A percentile compares a stretch with the other conserved stretches of the same genome.
These are phyloP conservation scores for Boletus fagicola DNA, from an alignment of 768 basidiomycete species.

Conservation along the genomic window DNA sequence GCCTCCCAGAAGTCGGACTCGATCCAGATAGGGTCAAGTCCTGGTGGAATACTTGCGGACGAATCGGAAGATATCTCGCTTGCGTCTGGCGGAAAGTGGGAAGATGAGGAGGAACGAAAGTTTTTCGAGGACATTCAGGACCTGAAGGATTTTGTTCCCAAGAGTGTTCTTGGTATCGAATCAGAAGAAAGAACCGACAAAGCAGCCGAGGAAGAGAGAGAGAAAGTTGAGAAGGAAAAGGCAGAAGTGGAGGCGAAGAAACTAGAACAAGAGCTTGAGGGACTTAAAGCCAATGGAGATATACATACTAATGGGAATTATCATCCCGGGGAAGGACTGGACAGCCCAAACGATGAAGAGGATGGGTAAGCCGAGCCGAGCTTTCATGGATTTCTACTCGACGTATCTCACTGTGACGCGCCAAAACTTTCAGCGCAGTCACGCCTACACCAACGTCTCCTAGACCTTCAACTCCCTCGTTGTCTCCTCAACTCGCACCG, in stretches of 20 bases:
- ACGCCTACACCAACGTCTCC: conserved; percentile 73
- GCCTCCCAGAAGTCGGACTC: conserved; percentile 78
- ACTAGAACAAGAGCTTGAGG: conserved; percentile 75
- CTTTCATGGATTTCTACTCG: not conserved
- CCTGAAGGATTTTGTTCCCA: conserved; percentile 88
- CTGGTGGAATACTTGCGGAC: conserved; percentile 43
- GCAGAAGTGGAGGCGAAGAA: conserved; percentile 66
- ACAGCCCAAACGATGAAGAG: conserved; percentile 30
- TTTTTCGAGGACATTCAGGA: conserved; percentile 95
- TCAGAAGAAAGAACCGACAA: conserved; percentile 40
- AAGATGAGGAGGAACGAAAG: conserved; percentile 92
- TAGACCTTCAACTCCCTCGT: conserved; percentile 54
- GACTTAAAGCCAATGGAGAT: conserved; percentile 44
- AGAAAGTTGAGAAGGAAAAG: conserved; percentile 53
- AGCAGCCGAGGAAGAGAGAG: conserved; percentile 42
- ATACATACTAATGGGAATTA: conserved; percentile 21
- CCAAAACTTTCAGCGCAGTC: conserved; percentile 37
- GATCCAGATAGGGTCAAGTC: conserved; percentile 65
- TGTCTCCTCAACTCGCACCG: conserved; percentile 71
- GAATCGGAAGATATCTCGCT: conserved; percentile 55
- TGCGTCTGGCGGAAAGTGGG: conserved; percentile 83
- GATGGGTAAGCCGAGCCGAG: conserved; percentile 23
- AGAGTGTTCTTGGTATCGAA: conserved; percentile 75
- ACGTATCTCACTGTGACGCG: conserved; percentile 39
- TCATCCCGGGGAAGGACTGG: conserved; percentile 4